These are phyloP conservation scores for Carpinus viminea DNA, from an alignment of 306 rosid genomes.

Conservation along the genomic window DNA sequence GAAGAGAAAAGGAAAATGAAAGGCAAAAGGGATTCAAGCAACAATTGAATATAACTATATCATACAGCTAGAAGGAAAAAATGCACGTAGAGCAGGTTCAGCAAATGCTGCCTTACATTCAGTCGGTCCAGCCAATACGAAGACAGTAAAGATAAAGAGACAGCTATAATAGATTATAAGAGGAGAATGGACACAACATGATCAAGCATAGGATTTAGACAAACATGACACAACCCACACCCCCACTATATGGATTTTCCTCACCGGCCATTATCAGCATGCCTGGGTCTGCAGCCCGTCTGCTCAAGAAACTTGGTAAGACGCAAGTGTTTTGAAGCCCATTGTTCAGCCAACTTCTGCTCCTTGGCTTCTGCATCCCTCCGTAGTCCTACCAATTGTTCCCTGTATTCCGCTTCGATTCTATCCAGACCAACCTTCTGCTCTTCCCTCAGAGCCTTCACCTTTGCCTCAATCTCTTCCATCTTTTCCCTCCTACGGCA, in stretches of 20 bases:
- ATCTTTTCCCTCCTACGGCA: conserved; percentile 71
- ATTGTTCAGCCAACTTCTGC: conserved; percentile 92
- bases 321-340: conserved; percentile 80
- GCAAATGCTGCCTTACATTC: conserved; percentile 22
- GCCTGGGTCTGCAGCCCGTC: conserved; percentile 67
- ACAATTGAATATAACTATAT: conserved; percentile 4
- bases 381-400: conserved; percentile 74
- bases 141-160: conserved; percentile 21
- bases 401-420: conserved; percentile 81
- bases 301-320: conserved; percentile 81
- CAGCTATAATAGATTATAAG: conserved; percentile 22
- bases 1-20: neutral
- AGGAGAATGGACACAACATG: conserved; percentile 29
- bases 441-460: conserved; percentile 84
- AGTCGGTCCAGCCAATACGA: conserved; percentile 25
- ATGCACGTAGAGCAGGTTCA: conserved; percentile 21
- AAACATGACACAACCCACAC: conserved; percentile 11
- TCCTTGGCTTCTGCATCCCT: conserved; percentile 92
- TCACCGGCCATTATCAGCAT: conserved; percentile 67
- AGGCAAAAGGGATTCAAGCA: neutral
- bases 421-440: conserved; percentile 70
- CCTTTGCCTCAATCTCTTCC: conserved; percentile 81
- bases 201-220: conserved; percentile 30
- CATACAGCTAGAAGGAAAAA: conserved; percentile 3
- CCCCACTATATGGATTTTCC: conserved; percentile 4